Conservation (phyloP, 2,329 filamentous ascomycete genomes). For the Trichophyton rubrum region DNA sequence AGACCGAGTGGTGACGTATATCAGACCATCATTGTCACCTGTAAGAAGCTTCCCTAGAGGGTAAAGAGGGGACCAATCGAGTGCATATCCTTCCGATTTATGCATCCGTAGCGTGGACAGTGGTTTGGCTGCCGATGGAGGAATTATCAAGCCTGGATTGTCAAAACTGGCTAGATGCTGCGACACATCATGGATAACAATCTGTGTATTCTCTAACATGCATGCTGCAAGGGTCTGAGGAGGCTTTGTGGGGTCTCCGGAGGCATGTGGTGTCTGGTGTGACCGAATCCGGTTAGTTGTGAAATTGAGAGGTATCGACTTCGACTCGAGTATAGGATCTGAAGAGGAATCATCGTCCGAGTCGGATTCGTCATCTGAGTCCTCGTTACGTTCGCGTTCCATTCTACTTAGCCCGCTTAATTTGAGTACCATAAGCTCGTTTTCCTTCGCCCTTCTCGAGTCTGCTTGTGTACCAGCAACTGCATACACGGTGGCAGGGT, state of each 20-base stretch:
- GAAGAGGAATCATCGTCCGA: constrained; percentile 58
- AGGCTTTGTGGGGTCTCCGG: constrained; percentile 52
- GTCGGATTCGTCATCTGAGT: constrained; percentile 55
- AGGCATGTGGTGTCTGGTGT: constrained; percentile 61
- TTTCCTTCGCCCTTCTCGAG: constrained; percentile 60
- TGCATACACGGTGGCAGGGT: constrained; percentile 88
- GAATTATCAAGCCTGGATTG: constrained; percentile 67
- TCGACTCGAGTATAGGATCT: constrained; percentile 89
- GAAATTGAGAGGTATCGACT: constrained; percentile 69
- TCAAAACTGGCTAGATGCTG: constrained; percentile 84
- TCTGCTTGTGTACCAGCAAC: constrained; percentile 93
- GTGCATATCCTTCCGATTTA: constrained; percentile 82
- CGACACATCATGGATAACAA: constrained; percentile 89
- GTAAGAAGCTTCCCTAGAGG: constrained; percentile 77
- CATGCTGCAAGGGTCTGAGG: constrained; percentile 74
- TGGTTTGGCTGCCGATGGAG: constrained; percentile 76
- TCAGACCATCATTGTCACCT: constrained; percentile 79
- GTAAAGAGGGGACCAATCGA: constrained; percentile 87
- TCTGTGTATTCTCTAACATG: constrained; percentile 80
- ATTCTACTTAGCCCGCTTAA: constrained; percentile 83
- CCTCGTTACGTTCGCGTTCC: constrained; percentile 58
- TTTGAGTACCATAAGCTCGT: constrained; percentile 92
- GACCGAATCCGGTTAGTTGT: constrained; percentile 89
- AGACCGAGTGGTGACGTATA: constrained; percentile 75
- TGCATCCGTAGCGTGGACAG: constrained; percentile 79